phyloP scores from a whole-genome alignment of 73 alveolate genomes.

The Paramecium caudatum region DNA sequence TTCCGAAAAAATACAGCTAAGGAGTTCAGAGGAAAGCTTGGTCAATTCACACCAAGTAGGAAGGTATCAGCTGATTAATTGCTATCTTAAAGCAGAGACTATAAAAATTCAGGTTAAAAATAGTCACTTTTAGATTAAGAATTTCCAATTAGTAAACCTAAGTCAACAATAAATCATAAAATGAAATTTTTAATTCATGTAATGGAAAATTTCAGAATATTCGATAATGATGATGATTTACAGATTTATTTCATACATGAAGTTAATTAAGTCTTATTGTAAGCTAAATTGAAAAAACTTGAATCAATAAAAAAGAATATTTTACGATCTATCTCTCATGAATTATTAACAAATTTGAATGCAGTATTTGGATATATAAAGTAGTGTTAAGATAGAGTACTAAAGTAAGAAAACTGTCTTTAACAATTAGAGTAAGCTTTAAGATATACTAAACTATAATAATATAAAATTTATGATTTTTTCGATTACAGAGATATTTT shows the following conservation, averaged over 20 bases:
- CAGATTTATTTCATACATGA: slow-evolving; percentile 49
- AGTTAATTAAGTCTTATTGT: not conserved
- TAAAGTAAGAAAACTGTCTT: not conserved
- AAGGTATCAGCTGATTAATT: slow-evolving; percentile 25
- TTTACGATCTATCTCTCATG: slow-evolving; percentile 59
- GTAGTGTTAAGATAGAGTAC: not conserved
- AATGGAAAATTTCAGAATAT: not conserved
- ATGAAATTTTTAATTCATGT: slow-evolving; percentile 35
- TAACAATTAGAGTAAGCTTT: slow-evolving; percentile 5
- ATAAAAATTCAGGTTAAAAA: not conserved
- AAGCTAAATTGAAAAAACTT: slow-evolving; percentile 14
- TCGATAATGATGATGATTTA: slow-evolving; percentile 24
- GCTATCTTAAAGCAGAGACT: not conserved
- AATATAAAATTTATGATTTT: slow-evolving; percentile 14
- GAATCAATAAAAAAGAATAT: slow-evolving; percentile 49
- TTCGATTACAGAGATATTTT: slow-evolving; percentile 45
- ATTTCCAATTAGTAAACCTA: not conserved
- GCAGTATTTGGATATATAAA: slow-evolving; percentile 37
- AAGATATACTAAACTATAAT: not conserved
- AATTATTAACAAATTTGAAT: not conserved
- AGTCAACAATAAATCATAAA: slow-evolving; percentile 30
- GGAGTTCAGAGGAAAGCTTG: not conserved
- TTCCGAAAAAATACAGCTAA: not conserved
- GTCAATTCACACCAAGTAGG: not conserved
- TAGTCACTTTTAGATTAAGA: slow-evolving; percentile 2